Percentiles rank a stretch among this genome's conserved stretches.
phyloP scores from a whole-genome alignment of 2,329 filamentous ascomycete species.

The Fusarium poae region DNA sequence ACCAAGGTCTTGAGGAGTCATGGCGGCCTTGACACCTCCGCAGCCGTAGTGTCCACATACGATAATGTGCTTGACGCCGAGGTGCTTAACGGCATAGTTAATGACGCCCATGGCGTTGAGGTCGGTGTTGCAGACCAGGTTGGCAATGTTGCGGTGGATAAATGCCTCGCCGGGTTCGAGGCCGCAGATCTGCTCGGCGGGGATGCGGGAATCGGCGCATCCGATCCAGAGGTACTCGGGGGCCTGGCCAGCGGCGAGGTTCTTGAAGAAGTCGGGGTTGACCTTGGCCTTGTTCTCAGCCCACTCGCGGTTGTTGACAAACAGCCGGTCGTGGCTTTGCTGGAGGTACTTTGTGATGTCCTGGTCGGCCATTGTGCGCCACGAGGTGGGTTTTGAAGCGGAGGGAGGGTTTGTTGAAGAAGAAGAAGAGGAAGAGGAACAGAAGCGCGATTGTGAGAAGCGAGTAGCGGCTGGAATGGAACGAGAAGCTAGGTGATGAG shows the following conservation, averaged over 20 bases:
- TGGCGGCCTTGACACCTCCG: conserved; percentile 80
- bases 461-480: conserved; percentile 4
- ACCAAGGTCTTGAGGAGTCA: conserved; percentile 77
- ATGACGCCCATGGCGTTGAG: conserved; percentile 85
- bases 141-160: conserved; percentile 95
- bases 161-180: conserved; percentile 92
- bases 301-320: conserved; percentile 77
- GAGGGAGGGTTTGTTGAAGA: conserved; percentile 13
- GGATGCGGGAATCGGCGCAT: conserved; percentile 90
- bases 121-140: conserved; percentile 84
- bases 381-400: conserved; percentile 25
- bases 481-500: conserved; percentile 4
- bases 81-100: conserved; percentile 85
- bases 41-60: conserved; percentile 85
- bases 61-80: conserved; percentile 85
- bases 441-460: conserved; percentile 25
- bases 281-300: conserved; percentile 67
- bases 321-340: conserved; percentile 75
- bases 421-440: conserved; percentile 29
- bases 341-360: conserved; percentile 69
- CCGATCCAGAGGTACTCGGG: conserved; percentile 89
- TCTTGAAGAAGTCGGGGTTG: conserved; percentile 75
- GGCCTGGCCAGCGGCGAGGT: conserved; percentile 73
- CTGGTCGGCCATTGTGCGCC: conserved; percentile 53
- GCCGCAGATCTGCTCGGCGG: conserved; percentile 88